Conservation (phyloP, 2,329 filamentous ascomycete genomes). For the Zalaria sp. region DNA sequence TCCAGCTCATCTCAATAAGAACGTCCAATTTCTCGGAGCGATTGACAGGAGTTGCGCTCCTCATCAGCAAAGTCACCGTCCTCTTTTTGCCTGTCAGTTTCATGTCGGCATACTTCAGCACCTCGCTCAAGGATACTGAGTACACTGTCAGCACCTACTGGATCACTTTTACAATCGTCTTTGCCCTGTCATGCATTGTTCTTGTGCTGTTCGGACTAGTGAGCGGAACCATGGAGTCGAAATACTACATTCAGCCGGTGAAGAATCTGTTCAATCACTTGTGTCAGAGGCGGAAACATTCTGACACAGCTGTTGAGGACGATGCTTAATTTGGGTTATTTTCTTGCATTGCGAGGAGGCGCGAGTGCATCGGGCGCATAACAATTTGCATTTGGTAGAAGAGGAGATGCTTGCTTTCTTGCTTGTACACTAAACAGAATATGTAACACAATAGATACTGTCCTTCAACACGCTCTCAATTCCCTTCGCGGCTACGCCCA, state of each 20-base stretch:
- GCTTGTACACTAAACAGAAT: no score
- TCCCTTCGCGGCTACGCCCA: no score
- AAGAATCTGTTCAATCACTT: no score
- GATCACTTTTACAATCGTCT: constrained; percentile 50
- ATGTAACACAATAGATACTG: no score
- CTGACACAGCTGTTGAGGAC: no score
- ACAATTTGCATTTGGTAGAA: no score
- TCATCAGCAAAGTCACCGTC: constrained; percentile 62
- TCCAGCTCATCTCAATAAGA: constrained; percentile 63
- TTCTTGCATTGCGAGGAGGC: no score
- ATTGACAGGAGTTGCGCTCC: constrained; percentile 55
- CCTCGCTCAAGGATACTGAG: constrained; percentile 45
- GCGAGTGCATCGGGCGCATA: no score
- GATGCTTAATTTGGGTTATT: no score
- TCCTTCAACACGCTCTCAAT: no score
- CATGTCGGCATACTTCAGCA: constrained; percentile 61
- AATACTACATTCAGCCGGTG: constrained; percentile 2
- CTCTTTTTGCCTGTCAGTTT: constrained; percentile 62
- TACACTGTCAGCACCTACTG: constrained; percentile 54
- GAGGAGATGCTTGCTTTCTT: no score
- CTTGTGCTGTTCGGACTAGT: constrained; percentile 43
- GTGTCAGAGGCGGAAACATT: no score
- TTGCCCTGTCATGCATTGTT: constrained; percentile 43
- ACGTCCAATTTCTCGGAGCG: constrained; percentile 59
- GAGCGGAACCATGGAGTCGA: constrained; percentile 40